Evolutionary conservation across 805 yeast genomes (phyloP), one percentile per base, ranked within the genome.

Genomic region (Sugiyamaella qingdaonensis): DNA sequence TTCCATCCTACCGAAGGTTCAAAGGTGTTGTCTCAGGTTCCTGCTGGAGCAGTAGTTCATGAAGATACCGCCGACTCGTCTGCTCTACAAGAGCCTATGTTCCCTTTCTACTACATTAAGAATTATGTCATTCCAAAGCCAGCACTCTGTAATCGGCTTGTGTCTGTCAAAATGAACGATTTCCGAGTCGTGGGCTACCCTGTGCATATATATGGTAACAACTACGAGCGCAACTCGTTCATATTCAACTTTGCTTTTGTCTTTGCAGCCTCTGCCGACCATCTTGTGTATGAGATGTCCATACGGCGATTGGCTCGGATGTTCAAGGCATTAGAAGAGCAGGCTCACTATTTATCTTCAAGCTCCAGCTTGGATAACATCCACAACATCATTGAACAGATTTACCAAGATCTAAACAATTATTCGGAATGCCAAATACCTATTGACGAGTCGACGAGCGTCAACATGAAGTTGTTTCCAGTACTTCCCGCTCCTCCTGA

Each of bases 1-100:
- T 94, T 94, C 69, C 97, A 94, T 63, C 97, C 97, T 0, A 87
- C 94, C 0, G 96, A 90, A 63, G 99, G 99, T 1, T 85, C 98
- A 0, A 89, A 90, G 69, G 91, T 92, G 4, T 78, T 87, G 4
- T 87, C 86, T 62, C 97, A 94, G 66, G 95, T 89, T 0, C 99
- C 99, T 2, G 81, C 83, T 37, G 88, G 89, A 4, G 75, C 86
- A 2, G 79, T 84, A 24, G 75, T 74, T 5, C 75, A 75, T 4
- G 46, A 55, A n/a, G 53, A 49, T 37, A 51, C 27, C 18, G 37
- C 32, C 19, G 71, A 68, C 21, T 66, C 71, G 24, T 68, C 78
- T 9, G 65, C 73, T 3, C 55, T 73, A 47, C 57, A 61, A 52
- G 70, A 64, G 35, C 76, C 76, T 32, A 68, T 83, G 53, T 84